These are phyloP conservation scores for Pythium brachiatum DNA, from an alignment of 352 stramenopile species.

Conservation along the genomic window DNA sequence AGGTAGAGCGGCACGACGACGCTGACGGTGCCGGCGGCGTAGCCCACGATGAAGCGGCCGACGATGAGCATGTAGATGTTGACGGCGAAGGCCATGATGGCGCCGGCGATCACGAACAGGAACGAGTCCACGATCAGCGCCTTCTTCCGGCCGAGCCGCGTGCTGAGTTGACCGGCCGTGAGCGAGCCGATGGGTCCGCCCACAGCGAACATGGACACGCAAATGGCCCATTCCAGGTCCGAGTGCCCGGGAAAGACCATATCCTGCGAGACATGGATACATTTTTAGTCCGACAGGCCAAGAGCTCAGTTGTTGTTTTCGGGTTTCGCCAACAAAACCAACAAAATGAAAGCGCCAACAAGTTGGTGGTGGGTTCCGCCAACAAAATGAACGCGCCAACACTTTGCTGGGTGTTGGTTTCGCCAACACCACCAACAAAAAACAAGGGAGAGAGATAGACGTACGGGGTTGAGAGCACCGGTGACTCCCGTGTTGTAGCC, in stretches of 20 bases:
- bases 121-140: constrained; percentile 43
- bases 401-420: neutral
- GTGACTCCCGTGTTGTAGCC: constrained; percentile 50
- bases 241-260: constrained; percentile 38
- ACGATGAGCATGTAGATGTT: constrained; percentile 50
- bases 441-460: constrained; percentile 7
- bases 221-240: constrained; percentile 40
- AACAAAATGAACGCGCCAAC: constrained; percentile 8
- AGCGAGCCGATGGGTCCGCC: constrained; percentile 41
- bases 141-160: constrained; percentile 38
- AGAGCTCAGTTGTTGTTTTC: constrained; percentile 4
- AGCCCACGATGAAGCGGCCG: constrained; percentile 43
- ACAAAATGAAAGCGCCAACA: constrained; percentile 14
- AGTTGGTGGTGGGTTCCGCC: neutral
- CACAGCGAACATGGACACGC: constrained; percentile 43
- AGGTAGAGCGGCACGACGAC: constrained; percentile 50
- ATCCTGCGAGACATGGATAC: constrained; percentile 27
- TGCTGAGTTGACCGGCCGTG: constrained; percentile 35
- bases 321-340: neutral
- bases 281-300: constrained; percentile 1
- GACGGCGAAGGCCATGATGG: constrained; percentile 39
- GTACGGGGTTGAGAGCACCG: constrained; percentile 33
- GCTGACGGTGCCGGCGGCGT: constrained; percentile 36
- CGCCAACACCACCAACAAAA: constrained; percentile 4
- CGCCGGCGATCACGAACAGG: constrained; percentile 39